Conservation (phyloP, 768 basidiomycete genomes). For the Flagelloscypha sp. region DNA sequence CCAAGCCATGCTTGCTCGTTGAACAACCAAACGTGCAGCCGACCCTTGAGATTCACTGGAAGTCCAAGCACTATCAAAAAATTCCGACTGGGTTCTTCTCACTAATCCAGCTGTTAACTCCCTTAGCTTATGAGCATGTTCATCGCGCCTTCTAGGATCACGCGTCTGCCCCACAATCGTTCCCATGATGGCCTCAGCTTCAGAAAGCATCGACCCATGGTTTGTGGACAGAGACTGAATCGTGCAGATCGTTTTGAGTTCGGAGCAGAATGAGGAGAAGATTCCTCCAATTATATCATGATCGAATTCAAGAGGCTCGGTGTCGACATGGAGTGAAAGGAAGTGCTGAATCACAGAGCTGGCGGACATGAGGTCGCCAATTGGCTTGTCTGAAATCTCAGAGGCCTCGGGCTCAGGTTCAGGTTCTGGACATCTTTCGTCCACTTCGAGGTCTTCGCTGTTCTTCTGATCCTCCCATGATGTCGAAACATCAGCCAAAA, state of each 20-base stretch:
- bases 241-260: slow-evolving; percentile 41
- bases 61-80: no score
- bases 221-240: slow-evolving; percentile 36
- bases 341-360: no score
- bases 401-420: no score
- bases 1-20: slow-evolving; percentile 51
- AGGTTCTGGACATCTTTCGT: no score
- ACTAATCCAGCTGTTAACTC: slow-evolving; percentile 50
- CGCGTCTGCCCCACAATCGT: slow-evolving; percentile 59
- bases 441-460: no score
- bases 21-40: no score
- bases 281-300: slow-evolving; percentile 9
- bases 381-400: no score
- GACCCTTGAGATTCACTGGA: no score
- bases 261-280: slow-evolving; percentile 34
- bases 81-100: no score
- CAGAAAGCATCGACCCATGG: slow-evolving; percentile 37
- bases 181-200: slow-evolving; percentile 59
- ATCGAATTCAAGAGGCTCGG: background rate
- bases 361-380: no score
- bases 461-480: no score
- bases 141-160: slow-evolving; percentile 44
- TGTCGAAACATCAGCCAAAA: no score
- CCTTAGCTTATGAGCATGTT: slow-evolving; percentile 46
- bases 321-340: background rate